Evolutionary conservation across 2,329 filamentous ascomycete genomes (phyloP).

Genomic region (Scortechinia acanthostroma): DNA sequence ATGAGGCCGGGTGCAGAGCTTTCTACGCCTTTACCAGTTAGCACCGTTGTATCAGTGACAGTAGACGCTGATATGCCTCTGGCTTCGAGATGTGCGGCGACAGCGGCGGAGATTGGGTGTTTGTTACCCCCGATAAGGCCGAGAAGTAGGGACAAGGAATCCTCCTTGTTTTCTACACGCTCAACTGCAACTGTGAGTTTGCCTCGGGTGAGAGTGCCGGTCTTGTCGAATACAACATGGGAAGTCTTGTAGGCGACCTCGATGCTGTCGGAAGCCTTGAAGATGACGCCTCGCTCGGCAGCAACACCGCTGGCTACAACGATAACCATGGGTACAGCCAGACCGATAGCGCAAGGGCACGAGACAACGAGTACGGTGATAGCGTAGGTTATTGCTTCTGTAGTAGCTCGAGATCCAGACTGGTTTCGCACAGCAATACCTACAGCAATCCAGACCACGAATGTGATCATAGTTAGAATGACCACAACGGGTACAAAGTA

Average conservation of each 20-base stretch:
- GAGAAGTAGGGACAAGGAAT: conserved; percentile 11
- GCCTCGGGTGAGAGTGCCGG: conserved; percentile 65
- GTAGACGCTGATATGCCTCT: conserved; percentile 7
- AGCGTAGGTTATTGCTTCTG: conserved; percentile 61
- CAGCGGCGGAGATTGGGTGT: conserved; percentile 41
- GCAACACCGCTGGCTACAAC: conserved; percentile 64
- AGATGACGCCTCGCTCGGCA: conserved; percentile 57
- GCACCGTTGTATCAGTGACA: conserved; percentile 20
- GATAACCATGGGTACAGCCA: conserved; percentile 72
- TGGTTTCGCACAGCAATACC: conserved; percentile 30
- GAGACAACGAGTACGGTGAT: conserved; percentile 71
- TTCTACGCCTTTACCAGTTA: conserved; percentile 38
- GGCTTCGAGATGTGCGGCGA: conserved; percentile 19
- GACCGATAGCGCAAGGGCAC: conserved; percentile 72
- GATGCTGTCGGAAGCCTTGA: conserved; percentile 59
- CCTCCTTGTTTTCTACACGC: conserved; percentile 18
- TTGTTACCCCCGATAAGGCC: conserved; percentile 31
- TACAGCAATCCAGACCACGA: conserved; percentile 60
- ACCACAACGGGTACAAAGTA: conserved; percentile 66
- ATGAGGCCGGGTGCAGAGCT: conserved; percentile 12
- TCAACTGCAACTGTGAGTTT: conserved; percentile 35
- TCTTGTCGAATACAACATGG: conserved; percentile 75
- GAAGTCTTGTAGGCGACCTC: conserved; percentile 53
- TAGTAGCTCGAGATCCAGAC: conserved; percentile 36
- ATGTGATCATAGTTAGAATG: conserved; percentile 45